Base-by-base conservation (phyloP, 768 basidiomycete species). In the Boletus rufocinnamomeus region DNA sequence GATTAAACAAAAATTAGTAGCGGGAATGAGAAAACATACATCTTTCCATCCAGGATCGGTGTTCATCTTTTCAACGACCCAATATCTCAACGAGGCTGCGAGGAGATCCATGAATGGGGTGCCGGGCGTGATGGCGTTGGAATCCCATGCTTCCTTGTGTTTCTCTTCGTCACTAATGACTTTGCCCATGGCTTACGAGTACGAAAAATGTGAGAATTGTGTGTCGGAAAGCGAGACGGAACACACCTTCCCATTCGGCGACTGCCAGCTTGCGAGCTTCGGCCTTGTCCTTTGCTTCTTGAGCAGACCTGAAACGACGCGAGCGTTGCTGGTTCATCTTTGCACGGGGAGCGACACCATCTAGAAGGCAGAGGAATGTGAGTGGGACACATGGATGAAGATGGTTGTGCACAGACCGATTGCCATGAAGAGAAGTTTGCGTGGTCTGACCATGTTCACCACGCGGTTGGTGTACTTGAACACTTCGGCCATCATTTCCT, bases 271-370 rank as follows among this genome's bases (percentile, higher is more conserved):
- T 84, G 41, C 87, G 83, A 49, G 93, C 92, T 56, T 92, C 87
- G 57, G 93, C 95, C 74, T 97, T 96, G 37, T 96, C 93, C 60
- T 89, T 87, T 4, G 97, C 95, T 73, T 99, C 97, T 71, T 96
- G 94, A 2, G 93, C 87, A 23, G 95, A 85, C 59, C 97, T 85
- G 77, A 99, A 99, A 55, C 97, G 93, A 64, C 97, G 83, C 17
- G 95, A 94, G 11, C 97, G 93, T 72, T 99, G 97, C 69, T 99
- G 97, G 71, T 99, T 99, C 97, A 99, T 99, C 78, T 99, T 99
- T 41, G 97, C 97, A 67, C 96, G 87, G 34, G 96, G 96, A 11
- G 96, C 96, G 23, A 98, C 96, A 59, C 96, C 96, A 68, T 98
- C 95, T 96, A 56, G 43, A 44, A 50, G 28, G 38, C n/a, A 50